phyloP scores from a whole-genome alignment of 441 rosid species.

The Gossypium gossypioides region DNA sequence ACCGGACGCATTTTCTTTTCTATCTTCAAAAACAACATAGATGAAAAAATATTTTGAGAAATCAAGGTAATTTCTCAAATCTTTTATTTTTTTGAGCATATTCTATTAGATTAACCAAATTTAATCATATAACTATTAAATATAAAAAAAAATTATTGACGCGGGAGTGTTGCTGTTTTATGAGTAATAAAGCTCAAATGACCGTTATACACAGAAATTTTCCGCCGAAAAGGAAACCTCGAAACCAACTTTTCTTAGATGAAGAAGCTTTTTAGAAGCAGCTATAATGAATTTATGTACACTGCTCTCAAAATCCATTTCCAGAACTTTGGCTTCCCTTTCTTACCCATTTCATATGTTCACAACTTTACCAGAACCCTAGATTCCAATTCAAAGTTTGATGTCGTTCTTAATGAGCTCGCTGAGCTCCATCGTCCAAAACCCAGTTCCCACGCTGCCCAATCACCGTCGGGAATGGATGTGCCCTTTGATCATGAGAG shows the following conservation, averaged over 20 bases:
- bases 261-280: constrained; percentile 27
- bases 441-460: constrained; percentile 11
- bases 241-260: constrained; percentile 5
- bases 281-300: constrained; percentile 10
- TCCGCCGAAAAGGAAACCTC: background rate
- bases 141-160: no score
- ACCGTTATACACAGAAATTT: background rate
- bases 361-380: constrained; percentile 23
- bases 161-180: background rate
- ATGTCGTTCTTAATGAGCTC: constrained; percentile 18
- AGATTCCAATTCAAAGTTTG: constrained; percentile 15
- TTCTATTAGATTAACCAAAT: no score
- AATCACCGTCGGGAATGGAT: background rate
- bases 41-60: no score
- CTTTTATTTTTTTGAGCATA: no score
- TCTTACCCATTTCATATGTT: constrained; percentile 19
- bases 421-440: constrained; percentile 24
- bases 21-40: no score
- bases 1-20: no score
- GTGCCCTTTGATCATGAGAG: background rate
- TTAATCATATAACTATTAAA: no score
- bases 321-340: background rate
- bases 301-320: constrained; percentile 6
- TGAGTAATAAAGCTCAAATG: background rate
- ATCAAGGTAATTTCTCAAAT: no score